phyloP scores from a whole-genome alignment of 2,329 filamentous ascomycete species.

The Pyrenochaeta sp. region DNA sequence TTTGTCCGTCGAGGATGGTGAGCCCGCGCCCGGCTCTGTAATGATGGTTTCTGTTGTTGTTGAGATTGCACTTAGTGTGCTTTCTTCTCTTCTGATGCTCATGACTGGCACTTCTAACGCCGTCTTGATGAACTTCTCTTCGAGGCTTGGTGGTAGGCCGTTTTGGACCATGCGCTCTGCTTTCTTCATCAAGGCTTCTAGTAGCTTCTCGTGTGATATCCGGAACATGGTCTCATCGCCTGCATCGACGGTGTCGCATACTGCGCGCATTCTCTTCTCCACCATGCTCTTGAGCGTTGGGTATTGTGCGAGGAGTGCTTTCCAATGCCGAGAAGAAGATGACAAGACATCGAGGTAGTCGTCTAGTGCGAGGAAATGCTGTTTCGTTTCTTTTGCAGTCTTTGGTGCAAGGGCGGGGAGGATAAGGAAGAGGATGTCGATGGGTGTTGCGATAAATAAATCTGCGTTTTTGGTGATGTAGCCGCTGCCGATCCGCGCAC shows the following conservation, averaged over 20 bases:
- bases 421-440: slow-evolving; percentile 86
- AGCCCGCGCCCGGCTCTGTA: not conserved
- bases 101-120: slow-evolving; percentile 79
- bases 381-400: slow-evolving; percentile 61
- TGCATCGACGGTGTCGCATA: slow-evolving; percentile 85
- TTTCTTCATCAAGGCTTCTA: slow-evolving; percentile 72
- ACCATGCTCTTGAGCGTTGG: slow-evolving; percentile 55
- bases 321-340: slow-evolving; percentile 65
- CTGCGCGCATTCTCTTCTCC: slow-evolving; percentile 70
- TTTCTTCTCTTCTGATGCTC: slow-evolving; percentile 69
- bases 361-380: slow-evolving; percentile 73
- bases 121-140: slow-evolving; percentile 82
- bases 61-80: slow-evolving; percentile 39
- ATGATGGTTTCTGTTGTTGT: slow-evolving; percentile 24
- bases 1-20: slow-evolving; percentile 16
- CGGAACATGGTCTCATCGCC: slow-evolving; percentile 88
- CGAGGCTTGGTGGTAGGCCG: slow-evolving; percentile 79
- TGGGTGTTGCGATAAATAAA: slow-evolving; percentile 81
- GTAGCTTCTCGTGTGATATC: slow-evolving; percentile 75
- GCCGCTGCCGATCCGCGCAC: slow-evolving; percentile 46
- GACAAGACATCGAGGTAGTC: slow-evolving; percentile 74
- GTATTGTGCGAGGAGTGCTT: slow-evolving; percentile 61
- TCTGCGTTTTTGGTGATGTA: slow-evolving; percentile 73
- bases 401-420: slow-evolving; percentile 72
- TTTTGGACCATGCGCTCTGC: slow-evolving; percentile 71